A percentile compares a stretch with the other conserved stretches of the same genome.
Conservation (phyloP, 179 eudicot genomes). For the Amaranthus tricolor region DNA sequence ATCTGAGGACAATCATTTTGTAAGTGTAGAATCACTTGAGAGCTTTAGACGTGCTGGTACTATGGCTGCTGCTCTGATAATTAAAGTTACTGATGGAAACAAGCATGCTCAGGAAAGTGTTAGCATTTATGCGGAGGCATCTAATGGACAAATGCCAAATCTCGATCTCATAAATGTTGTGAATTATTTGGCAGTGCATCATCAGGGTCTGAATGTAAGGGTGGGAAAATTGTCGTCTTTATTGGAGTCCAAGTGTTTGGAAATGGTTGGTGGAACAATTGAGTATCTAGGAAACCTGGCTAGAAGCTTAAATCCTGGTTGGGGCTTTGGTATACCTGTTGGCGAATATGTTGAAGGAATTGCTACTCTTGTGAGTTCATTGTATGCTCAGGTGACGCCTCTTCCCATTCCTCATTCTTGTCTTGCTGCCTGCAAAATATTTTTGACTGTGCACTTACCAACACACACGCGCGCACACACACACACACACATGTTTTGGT, state of each 20-base stretch:
- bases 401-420: background rate
- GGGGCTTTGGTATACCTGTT: constrained; percentile 80
- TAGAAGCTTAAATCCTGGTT: constrained; percentile 66
- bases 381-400: constrained; percentile 71
- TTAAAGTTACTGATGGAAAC: constrained; percentile 61
- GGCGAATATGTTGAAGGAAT: constrained; percentile 79
- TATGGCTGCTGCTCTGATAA: constrained; percentile 93
- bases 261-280: constrained; percentile 48
- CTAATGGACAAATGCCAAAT: constrained; percentile 99
- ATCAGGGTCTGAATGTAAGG: constrained; percentile 71
- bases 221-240: constrained; percentile 65
- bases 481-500: background rate
- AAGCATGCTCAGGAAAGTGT: constrained; percentile 50
- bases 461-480: no score
- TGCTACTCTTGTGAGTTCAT: constrained; percentile 92
- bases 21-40: constrained; percentile 33
- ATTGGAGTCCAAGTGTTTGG: constrained; percentile 60
- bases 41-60: constrained; percentile 91
- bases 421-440: background rate
- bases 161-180: constrained; percentile 92
- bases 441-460: background rate
- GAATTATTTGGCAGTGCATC: constrained; percentile 84
- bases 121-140: constrained; percentile 86
- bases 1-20: constrained; percentile 19
- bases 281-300: constrained; percentile 62